Evolutionary conservation across 148 eudicot genomes (phyloP).

Genomic region (Vaccinium darrowii): DNA sequence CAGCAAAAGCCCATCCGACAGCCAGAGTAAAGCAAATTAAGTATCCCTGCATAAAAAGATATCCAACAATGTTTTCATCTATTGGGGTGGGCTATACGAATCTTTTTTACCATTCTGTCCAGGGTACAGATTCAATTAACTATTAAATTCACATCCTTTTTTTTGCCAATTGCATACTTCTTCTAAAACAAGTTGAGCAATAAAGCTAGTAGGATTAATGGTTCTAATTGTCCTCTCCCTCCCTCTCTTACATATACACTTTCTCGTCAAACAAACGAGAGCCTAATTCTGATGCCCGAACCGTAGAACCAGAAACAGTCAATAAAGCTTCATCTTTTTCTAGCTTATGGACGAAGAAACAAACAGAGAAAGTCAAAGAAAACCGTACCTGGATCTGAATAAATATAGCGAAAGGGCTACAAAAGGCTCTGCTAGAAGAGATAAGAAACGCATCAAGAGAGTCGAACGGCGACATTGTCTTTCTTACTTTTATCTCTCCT

Average conservation of each 20-base stretch:
- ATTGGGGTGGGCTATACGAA: not conserved
- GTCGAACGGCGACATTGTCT: conserved; percentile 47
- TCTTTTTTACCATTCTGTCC: not conserved
- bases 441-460: conserved; percentile 65
- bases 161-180: not conserved
- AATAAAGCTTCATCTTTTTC: not conserved
- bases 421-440: conserved; percentile 60
- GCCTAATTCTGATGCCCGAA: not conserved
- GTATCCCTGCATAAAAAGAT: conserved; percentile 56
- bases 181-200: not conserved
- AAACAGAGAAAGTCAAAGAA: not conserved
- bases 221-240: not conserved
- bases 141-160: not conserved
- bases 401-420: conserved; percentile 52
- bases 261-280: not conserved
- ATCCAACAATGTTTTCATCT: not conserved
- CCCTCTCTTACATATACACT: no score
- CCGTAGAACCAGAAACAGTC: not conserved
- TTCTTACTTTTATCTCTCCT: not conserved
- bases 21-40: conserved; percentile 74
- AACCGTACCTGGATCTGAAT: conserved; percentile 81
- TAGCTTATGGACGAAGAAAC: not conserved
- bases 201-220: not conserved
- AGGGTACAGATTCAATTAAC: not conserved
- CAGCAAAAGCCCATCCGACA: conserved; percentile 79